Evolutionary conservation across 306 rosid genomes (phyloP).

Genomic region (Pueraria montana): DNA sequence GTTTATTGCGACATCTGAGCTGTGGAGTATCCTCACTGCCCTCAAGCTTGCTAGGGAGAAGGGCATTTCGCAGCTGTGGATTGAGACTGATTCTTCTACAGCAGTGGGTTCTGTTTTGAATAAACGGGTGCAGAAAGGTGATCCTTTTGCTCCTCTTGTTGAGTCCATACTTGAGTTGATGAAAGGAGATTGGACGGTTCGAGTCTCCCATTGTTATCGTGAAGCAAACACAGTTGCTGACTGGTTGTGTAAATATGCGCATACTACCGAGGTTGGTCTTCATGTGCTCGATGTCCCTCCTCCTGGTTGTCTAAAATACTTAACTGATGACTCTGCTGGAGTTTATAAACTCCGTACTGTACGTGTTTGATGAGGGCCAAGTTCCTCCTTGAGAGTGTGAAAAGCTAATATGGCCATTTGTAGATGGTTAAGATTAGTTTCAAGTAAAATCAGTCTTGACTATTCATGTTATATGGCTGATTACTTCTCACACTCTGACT

Average conservation of each 20-base stretch:
- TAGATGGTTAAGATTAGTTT: not conserved
- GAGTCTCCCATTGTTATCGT: not conserved
- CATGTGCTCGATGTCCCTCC: slow-evolving; percentile 23
- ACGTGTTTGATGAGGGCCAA: not conserved
- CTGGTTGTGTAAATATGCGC: slow-evolving; percentile 1
- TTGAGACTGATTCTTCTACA: not conserved
- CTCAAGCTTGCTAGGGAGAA: slow-evolving; percentile 28
- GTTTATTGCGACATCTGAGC: not conserved
- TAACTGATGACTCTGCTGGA: not conserved
- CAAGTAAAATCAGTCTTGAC: not conserved
- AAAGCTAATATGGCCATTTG: not conserved
- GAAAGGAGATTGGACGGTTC: not conserved
- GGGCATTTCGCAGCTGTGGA: slow-evolving; percentile 18
- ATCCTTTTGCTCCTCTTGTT: not conserved
- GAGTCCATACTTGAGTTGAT: not conserved
- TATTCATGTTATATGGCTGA: not conserved
- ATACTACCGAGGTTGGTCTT: not conserved
- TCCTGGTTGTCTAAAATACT: not conserved
- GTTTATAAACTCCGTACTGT: not conserved
- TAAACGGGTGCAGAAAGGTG: too few species aligned
- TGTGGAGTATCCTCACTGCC: slow-evolving; percentile 21
- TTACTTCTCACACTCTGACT: not conserved
- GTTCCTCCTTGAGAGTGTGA: not conserved
- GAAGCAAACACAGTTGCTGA: slow-evolving; percentile 26
- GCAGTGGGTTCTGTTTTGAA: not conserved